phyloP scores from a whole-genome alignment of 176 grass and related monocot species.

The Oryza glaberrima region DNA sequence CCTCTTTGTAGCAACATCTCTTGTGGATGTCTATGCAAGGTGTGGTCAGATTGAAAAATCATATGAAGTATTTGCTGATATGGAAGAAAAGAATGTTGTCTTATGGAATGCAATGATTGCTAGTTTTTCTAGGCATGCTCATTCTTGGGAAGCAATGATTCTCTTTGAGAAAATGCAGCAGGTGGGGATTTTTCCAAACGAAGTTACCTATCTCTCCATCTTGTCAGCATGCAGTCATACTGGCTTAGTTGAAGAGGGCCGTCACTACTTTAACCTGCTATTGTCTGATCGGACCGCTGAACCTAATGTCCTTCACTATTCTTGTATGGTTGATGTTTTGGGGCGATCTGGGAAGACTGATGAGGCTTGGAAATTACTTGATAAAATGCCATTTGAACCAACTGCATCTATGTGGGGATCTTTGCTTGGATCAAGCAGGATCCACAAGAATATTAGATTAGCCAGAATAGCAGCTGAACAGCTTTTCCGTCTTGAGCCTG shows the following conservation, averaged over 20 bases:
- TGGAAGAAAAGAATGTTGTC: slow-evolving; percentile 55
- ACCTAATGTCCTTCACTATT: slow-evolving; percentile 78
- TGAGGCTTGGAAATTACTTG: slow-evolving; percentile 64
- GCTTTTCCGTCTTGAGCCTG: slow-evolving; percentile 74
- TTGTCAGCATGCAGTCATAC: slow-evolving; percentile 59
- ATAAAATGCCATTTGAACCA: slow-evolving; percentile 52
- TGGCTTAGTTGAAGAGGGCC: slow-evolving; percentile 63
- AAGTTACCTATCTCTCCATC: slow-evolving; percentile 63
- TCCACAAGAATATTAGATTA: slow-evolving; percentile 46
- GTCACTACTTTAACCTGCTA: slow-evolving; percentile 53
- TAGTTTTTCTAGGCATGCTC: slow-evolving; percentile 66
- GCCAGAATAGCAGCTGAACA: slow-evolving; percentile 59
- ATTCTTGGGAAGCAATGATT: slow-evolving; percentile 63
- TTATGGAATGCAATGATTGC: slow-evolving; percentile 73
- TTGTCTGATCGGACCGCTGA: slow-evolving; percentile 47
- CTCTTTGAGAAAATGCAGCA: slow-evolving; percentile 84
- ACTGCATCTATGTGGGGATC: slow-evolving; percentile 62
- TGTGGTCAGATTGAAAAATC: slow-evolving; percentile 58
- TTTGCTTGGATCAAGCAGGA: slow-evolving; percentile 67
- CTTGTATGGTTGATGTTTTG: slow-evolving; percentile 74
- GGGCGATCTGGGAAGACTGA: slow-evolving; percentile 55
- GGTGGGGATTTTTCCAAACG: slow-evolving; percentile 48
- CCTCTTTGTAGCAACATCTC: slow-evolving; percentile 60
- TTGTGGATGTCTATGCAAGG: slow-evolving; percentile 68
- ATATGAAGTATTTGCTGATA: slow-evolving; percentile 56